Conservation (phyloP, 495 filamentous ascomycete genomes). For the Hypomontagnella monticulosa region DNA sequence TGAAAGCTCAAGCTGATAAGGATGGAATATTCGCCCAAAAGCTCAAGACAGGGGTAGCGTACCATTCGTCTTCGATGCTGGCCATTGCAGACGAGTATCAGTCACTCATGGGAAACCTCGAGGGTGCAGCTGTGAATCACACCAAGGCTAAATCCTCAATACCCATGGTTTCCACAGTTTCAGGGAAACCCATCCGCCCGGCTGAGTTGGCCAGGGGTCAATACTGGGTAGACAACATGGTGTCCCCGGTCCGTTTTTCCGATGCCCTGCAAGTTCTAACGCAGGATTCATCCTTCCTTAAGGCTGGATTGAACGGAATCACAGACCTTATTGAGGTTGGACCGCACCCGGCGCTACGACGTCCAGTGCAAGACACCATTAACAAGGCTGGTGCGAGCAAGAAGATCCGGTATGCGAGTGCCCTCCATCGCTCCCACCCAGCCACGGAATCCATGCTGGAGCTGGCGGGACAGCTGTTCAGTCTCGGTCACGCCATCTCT, state of each 20-base stretch:
- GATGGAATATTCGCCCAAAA: constrained; percentile 54
- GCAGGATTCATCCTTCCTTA: constrained; percentile 7
- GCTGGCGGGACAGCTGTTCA: constrained; percentile 45
- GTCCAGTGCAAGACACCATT: constrained; percentile 59
- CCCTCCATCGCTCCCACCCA: constrained; percentile 40
- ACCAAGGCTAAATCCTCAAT: constrained; percentile 3
- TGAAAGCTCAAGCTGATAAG: constrained; percentile 40
- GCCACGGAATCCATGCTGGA: constrained; percentile 38
- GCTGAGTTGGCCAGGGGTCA: constrained; percentile 12
- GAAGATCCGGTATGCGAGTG: constrained; percentile 41
- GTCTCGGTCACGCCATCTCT: constrained; percentile 41
- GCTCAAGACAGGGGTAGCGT: constrained; percentile 51
- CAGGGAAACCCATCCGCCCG: constrained; percentile 31
- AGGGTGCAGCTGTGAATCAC: background rate
- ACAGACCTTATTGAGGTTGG: constrained; percentile 63
- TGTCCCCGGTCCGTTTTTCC: constrained; percentile 54
- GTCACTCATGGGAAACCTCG: constrained; percentile 9
- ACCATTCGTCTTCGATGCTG: constrained; percentile 53
- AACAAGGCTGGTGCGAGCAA: constrained; percentile 18
- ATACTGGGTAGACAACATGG: constrained; percentile 58
- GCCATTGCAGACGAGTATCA: constrained; percentile 48
- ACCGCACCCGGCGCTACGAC: constrained; percentile 64
- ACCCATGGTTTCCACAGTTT: constrained; percentile 48
- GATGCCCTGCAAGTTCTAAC: constrained; percentile 44
- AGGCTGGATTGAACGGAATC: background rate